Conservation (phyloP, 129 eudicot species). For the Arctium minus region DNA sequence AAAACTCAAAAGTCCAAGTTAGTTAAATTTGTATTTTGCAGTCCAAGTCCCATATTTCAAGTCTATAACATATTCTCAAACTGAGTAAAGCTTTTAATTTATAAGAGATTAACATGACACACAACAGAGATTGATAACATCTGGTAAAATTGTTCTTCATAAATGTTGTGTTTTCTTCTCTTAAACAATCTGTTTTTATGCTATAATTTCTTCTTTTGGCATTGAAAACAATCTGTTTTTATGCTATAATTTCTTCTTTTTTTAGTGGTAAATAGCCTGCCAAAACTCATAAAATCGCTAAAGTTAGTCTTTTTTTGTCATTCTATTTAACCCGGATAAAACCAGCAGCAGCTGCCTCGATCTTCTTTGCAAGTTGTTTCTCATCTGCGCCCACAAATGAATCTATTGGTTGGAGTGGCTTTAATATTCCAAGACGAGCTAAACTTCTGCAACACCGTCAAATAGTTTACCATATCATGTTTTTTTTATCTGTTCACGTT, state of each 20-base stretch:
- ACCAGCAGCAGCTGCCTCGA: conserved; percentile 16
- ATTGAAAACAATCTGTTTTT: no score
- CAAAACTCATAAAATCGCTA: background rate
- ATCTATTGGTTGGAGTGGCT: conserved; percentile 44
- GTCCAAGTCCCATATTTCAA: background rate
- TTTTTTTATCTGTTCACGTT: background rate
- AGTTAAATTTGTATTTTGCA: background rate
- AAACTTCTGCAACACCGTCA: conserved; percentile 29
- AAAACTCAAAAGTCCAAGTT: no score
- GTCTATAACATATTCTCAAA: no score
- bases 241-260: no score
- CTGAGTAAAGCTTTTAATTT: no score
- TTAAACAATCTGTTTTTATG: no score
- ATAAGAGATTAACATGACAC: no score
- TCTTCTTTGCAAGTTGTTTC: conserved; percentile 36
- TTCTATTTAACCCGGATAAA: conserved; percentile 6
- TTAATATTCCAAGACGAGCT: conserved; percentile 43
- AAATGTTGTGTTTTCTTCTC: no score
- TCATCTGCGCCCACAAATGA: conserved; percentile 43
- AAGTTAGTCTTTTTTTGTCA: background rate
- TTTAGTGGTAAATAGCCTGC: background rate
- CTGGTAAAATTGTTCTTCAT: no score
- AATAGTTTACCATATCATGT: background rate
- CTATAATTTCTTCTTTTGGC: background rate
- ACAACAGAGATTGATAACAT: no score